Conservation (phyloP, 805 yeast species). For the Yarrowia sp. region DNA sequence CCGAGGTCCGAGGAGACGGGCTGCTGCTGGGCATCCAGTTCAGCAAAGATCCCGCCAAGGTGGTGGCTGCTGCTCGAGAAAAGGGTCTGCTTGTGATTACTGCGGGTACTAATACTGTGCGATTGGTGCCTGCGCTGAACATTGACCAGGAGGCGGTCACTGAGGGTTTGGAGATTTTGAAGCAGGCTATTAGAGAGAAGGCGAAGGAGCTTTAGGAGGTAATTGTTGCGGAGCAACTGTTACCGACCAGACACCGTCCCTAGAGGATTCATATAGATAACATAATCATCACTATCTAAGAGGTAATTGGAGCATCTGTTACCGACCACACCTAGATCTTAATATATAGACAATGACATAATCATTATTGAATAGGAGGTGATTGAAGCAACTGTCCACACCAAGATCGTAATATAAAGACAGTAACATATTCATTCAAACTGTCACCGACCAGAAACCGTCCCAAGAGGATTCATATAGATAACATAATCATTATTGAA, state of each 20-base stretch:
- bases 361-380: no score
- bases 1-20: constrained; percentile 86
- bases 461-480: no score
- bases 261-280: no score
- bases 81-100: constrained; percentile 84
- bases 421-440: no score
- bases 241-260: background rate
- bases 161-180: constrained; percentile 73
- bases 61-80: constrained; percentile 76
- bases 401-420: no score
- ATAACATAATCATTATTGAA: no score
- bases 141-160: constrained; percentile 72
- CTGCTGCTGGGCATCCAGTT: constrained; percentile 85
- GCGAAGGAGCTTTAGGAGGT: constrained; percentile 1
- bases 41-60: constrained; percentile 61
- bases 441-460: background rate
- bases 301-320: no score
- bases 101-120: constrained; percentile 88
- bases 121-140: constrained; percentile 92
- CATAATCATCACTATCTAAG: no score
- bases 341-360: no score
- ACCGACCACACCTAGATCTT: no score
- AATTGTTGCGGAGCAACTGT: background rate
- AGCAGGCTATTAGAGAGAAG: constrained; percentile 2
- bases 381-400: no score